These are phyloP conservation scores for Coemansia sp. DNA, from an alignment of 192 early-diverging fungal species.

Conservation along the genomic window DNA sequence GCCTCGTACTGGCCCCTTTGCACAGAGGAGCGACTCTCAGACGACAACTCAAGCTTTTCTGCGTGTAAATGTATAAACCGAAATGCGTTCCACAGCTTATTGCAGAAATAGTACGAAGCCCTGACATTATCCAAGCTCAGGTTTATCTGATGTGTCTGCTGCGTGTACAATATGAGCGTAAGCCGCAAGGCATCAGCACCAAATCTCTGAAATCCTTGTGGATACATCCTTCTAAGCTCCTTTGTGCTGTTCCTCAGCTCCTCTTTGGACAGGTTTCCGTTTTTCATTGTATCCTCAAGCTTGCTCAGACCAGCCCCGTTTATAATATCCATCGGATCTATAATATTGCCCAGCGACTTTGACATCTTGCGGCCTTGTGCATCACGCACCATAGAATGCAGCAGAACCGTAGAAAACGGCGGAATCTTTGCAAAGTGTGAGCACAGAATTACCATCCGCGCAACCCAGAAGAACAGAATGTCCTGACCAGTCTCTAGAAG, in stretches of 20 bases:
- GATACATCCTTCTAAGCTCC: conserved; percentile 75
- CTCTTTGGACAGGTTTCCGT: conserved; percentile 70
- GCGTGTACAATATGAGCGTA: conserved; percentile 66
- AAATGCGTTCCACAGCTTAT: conserved; percentile 95
- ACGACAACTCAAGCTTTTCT: conserved; percentile 11
- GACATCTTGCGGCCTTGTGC: conserved; percentile 76
- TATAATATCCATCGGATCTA: conserved; percentile 70
- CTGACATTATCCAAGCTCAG: conserved; percentile 84
- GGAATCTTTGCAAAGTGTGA: conserved; percentile 75
- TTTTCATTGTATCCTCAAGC: conserved; percentile 67
- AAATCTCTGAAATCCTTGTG: conserved; percentile 85
- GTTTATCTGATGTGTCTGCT: conserved; percentile 90
- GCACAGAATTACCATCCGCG: conserved; percentile 95
- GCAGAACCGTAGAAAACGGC: conserved; percentile 85
- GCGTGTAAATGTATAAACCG: conserved; percentile 51
- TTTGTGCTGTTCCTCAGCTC: conserved; percentile 73
- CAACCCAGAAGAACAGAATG: conserved; percentile 99
- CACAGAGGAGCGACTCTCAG: conserved; percentile 3
- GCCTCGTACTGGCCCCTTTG: conserved; percentile 1
- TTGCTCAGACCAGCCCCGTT: conserved; percentile 61
- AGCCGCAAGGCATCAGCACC: conserved; percentile 88
- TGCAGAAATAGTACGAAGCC: conserved; percentile 87
- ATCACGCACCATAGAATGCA: conserved; percentile 90
- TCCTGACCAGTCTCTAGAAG: conserved; percentile 94
- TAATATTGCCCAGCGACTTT: conserved; percentile 79